phyloP scores from a whole-genome alignment of 202 grass and related monocot species.

The Elaeis oleifera region DNA sequence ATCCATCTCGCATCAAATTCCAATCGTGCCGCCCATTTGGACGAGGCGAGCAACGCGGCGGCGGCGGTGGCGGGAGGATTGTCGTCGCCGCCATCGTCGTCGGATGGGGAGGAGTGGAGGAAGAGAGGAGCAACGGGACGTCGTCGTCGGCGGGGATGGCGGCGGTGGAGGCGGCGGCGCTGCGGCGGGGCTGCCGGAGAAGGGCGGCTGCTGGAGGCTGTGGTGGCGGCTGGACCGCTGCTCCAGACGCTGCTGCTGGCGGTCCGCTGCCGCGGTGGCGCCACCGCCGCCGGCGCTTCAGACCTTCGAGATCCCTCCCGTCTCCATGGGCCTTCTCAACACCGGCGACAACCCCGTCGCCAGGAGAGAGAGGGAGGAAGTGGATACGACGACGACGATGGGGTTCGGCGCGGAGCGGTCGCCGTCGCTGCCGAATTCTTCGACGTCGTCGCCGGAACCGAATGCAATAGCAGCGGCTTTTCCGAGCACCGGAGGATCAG shows the following conservation, averaged over 20 bases:
- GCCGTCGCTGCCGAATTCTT: neutral
- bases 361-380: neutral
- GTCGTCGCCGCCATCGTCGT: too few relatives aligned
- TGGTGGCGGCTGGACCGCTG: slow-evolving; percentile 65
- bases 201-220: slow-evolving; percentile 71
- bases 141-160: slow-evolving; percentile 24
- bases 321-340: neutral
- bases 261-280: slow-evolving; percentile 80
- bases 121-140: slow-evolving; percentile 24
- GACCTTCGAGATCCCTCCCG: slow-evolving; percentile 54
- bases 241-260: slow-evolving; percentile 82
- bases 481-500: neutral
- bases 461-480: neutral
- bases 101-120: neutral
- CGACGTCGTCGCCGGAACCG: slow-evolving; percentile 6
- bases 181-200: slow-evolving; percentile 61
- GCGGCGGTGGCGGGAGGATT: too few relatives aligned
- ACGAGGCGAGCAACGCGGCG: too few relatives aligned
- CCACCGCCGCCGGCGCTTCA: slow-evolving; percentile 50
- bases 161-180: slow-evolving; percentile 40
- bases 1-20: slow-evolving; percentile 22
- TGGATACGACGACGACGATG: too few relatives aligned
- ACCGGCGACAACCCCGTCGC: neutral
- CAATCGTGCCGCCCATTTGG: too few relatives aligned
- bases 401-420: neutral